Conservation (phyloP, 192 early-diverging fungal genomes). For the Jimgerdemannia lactiflua region DNA sequence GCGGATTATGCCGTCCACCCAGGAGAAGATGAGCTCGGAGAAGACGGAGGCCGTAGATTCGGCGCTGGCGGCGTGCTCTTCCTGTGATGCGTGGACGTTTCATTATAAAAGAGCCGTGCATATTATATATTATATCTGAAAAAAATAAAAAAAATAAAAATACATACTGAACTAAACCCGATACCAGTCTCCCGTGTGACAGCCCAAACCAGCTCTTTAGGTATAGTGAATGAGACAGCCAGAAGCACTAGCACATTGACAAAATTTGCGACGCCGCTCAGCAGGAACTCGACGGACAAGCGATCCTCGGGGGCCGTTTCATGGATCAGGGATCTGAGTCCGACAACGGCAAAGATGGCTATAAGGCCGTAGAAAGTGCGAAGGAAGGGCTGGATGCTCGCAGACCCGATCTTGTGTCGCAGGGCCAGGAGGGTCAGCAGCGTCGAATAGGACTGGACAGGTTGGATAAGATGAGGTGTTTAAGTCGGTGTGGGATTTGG, state of each 20-base stretch:
- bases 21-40: conserved; percentile 9
- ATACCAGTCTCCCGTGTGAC: background rate
- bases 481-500: no score
- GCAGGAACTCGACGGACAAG: background rate
- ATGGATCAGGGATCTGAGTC: background rate
- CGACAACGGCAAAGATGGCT: background rate
- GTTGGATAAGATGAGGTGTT: background rate
- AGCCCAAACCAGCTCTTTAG: background rate
- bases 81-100: background rate
- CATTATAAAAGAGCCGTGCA: background rate
- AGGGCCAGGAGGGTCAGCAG: background rate
- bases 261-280: background rate
- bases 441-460: background rate
- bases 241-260: background rate
- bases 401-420: background rate
- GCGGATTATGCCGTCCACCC: conserved; percentile 26
- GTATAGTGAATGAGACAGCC: background rate
- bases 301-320: background rate
- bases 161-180: background rate
- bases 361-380: background rate
- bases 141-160: background rate
- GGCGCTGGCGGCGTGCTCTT: background rate
- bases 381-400: background rate
- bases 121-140: no score
- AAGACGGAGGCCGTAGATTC: background rate